A percentile compares a stretch with the other conserved stretches of the same genome.
These are phyloP conservation scores for Sclerotinia nivalis DNA, from an alignment of 2,329 filamentous ascomycete species.

Conservation along the genomic window DNA sequence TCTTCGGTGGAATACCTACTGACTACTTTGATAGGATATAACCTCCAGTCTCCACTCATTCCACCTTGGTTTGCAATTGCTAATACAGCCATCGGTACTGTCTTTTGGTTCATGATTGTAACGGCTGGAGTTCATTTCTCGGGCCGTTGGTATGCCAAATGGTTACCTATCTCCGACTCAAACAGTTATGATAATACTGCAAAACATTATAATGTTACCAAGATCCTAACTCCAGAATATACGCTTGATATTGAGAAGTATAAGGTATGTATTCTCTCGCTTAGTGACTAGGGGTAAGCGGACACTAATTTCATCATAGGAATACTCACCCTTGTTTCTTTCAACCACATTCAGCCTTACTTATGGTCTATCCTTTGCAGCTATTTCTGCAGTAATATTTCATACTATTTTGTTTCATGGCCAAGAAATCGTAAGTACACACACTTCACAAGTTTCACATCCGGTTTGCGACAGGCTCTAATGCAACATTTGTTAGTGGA, in stretches of 20 bases:
- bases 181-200: constrained; percentile 66
- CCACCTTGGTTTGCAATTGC: constrained; percentile 68
- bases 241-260: constrained; percentile 64
- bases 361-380: constrained; percentile 72
- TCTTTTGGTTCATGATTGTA: constrained; percentile 62
- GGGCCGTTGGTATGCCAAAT: constrained; percentile 65
- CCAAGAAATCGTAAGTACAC: constrained; percentile 53
- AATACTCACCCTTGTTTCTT: constrained; percentile 71
- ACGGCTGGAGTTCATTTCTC: constrained; percentile 65
- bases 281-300: constrained; percentile 48
- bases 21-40: background rate
- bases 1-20: constrained; percentile 45
- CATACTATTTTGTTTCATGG: constrained; percentile 69
- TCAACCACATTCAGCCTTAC: constrained; percentile 70
- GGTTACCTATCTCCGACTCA: constrained; percentile 61
- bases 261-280: constrained; percentile 65
- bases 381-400: constrained; percentile 67
- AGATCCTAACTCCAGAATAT: constrained; percentile 68
- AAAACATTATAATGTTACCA: constrained; percentile 57
- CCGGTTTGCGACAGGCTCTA: background rate
- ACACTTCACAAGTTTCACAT: background rate
- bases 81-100: constrained; percentile 68
- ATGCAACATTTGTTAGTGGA: constrained; percentile 39
- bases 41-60: constrained; percentile 56
- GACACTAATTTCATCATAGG: constrained; percentile 53